These are phyloP conservation scores for Tolypocladium album DNA, from an alignment of 2,329 filamentous ascomycete genomes.

Conservation along the genomic window DNA sequence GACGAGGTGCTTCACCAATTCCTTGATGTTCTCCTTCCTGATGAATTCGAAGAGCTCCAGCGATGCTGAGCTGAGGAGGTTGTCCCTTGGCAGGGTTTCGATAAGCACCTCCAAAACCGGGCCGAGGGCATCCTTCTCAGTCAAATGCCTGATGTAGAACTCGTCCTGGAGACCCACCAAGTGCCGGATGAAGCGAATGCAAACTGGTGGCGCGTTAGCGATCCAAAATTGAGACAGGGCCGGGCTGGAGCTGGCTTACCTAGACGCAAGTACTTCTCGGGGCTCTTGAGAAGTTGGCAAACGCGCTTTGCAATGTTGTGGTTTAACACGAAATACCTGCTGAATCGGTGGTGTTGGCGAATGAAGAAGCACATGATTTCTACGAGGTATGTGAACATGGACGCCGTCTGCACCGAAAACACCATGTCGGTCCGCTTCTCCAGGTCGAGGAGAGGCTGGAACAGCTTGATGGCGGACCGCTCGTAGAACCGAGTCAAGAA, in stretches of 20 bases:
- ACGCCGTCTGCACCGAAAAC: conserved; percentile 73
- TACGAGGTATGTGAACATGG: conserved; percentile 82
- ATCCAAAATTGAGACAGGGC: conserved; percentile 5
- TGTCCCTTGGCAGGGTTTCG: conserved; percentile 82
- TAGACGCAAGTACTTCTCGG: conserved; percentile 86
- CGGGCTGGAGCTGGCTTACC: conserved; percentile 39
- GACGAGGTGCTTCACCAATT: conserved; percentile 73
- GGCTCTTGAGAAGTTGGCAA: conserved; percentile 68
- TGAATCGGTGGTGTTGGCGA: conserved; percentile 74
- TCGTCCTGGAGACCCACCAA: conserved; percentile 80
- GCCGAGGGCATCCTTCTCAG: conserved; percentile 69
- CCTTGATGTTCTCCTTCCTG: conserved; percentile 69
- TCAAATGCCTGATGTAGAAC: conserved; percentile 79
- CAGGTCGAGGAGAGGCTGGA: conserved; percentile 75
- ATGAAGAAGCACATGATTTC: conserved; percentile 93
- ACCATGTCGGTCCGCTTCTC: conserved; percentile 58
- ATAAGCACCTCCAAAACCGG: conserved; percentile 77
- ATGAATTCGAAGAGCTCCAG: conserved; percentile 91
- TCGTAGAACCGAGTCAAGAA: conserved; percentile 90
- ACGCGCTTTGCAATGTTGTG: conserved; percentile 71
- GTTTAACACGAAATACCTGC: conserved; percentile 77
- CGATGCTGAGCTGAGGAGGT: conserved; percentile 85
- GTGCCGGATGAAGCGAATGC: conserved; percentile 87
- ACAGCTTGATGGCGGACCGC: conserved; percentile 71
- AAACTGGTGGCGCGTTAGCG: conserved; percentile 42